Conservation (phyloP, 1,139 yeast species). For the Candida sanyaensis region DNA sequence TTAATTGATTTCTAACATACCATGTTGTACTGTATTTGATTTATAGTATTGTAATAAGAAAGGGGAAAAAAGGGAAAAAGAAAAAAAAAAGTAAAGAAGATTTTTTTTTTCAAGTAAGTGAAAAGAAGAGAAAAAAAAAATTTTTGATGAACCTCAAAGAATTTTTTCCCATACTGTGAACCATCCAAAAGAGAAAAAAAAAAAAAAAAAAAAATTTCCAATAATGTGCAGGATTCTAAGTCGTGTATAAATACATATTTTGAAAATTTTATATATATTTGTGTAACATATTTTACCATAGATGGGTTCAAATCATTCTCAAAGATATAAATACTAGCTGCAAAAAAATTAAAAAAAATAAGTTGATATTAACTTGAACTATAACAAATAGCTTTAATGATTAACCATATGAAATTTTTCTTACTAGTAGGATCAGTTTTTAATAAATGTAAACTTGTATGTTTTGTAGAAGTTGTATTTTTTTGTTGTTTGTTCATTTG, state of each 20-base stretch:
- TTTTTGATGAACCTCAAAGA: slow-evolving; percentile 1
- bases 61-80: not conserved
- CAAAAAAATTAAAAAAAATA: no score
- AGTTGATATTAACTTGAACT: not conserved
- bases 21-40: slow-evolving; percentile 9
- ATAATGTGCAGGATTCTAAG: slow-evolving; percentile 5
- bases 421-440: not conserved
- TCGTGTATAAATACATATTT: not conserved
- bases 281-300: no score
- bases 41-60: not conserved
- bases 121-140: slow-evolving; percentile 5
- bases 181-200: not conserved
- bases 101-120: not conserved
- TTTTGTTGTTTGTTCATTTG: no score
- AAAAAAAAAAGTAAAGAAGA: not conserved
- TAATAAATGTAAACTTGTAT: no score
- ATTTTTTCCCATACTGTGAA: no score
- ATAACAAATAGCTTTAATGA: slow-evolving; percentile 2
- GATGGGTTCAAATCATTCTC: no score
- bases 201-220: slow-evolving; percentile 3
- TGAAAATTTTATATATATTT: not conserved
- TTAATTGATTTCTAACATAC: slow-evolving; percentile 9
- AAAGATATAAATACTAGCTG: not conserved
- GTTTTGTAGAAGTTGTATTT: no score
- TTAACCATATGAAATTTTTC: slow-evolving; percentile 6